A percentile compares a stretch with the other conserved stretches of the same genome.
phyloP scores from a whole-genome alignment of 2,329 filamentous ascomycete species.

The Claviceps digitariae region DNA sequence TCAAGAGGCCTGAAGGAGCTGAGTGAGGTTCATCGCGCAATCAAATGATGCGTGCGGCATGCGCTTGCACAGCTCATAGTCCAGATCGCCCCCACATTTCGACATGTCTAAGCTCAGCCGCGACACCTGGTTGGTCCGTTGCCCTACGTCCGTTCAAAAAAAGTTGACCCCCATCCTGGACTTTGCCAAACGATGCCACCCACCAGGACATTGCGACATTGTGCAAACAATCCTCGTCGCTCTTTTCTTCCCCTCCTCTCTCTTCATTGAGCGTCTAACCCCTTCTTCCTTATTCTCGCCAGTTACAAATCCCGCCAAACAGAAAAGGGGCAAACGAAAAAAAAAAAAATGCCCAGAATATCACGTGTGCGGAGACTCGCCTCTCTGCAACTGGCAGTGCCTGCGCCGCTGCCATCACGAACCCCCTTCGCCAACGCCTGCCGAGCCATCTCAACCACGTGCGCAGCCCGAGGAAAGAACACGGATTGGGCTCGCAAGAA shows the following conservation, averaged over 20 bases:
- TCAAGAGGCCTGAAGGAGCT: too few relatives aligned
- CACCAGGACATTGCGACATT: background rate
- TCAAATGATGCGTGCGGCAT: too few relatives aligned
- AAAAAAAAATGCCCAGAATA: conserved; percentile 28
- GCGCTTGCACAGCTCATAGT: background rate
- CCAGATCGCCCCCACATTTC: background rate
- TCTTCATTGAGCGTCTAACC: background rate
- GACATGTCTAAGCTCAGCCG: background rate
- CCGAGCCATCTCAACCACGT: conserved; percentile 22
- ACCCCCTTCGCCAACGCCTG: conserved; percentile 13
- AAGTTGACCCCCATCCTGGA: background rate
- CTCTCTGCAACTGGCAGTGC: conserved; percentile 16
- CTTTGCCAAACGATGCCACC: background rate
- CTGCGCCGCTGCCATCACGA: conserved; percentile 12
- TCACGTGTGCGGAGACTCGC: conserved; percentile 22
- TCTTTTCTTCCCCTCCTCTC: background rate
- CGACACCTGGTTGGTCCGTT: conserved; percentile 13
- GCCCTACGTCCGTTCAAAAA: background rate
- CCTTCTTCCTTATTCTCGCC: background rate
- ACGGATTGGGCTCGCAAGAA: conserved; percentile 25
- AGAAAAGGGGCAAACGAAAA: background rate
- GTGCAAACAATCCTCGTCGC: background rate
- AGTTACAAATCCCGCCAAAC: background rate
- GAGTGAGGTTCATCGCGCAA: too few relatives aligned
- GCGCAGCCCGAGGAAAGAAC: conserved; percentile 17